phyloP scores from a whole-genome alignment of 2,329 filamentous ascomycete species.

The Paecilomyces variotii region DNA sequence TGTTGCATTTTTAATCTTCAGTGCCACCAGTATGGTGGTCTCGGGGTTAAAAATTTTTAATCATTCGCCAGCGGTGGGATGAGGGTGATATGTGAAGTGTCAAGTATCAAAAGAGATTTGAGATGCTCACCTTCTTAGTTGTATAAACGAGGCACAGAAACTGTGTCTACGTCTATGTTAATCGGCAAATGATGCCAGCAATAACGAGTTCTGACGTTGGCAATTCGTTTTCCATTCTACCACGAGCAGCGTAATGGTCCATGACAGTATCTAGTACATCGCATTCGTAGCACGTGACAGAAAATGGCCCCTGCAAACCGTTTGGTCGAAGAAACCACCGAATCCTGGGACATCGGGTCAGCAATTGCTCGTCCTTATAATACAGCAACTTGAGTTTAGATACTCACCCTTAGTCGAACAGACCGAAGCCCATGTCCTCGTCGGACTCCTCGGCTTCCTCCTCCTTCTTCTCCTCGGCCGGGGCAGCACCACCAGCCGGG shows the following conservation, averaged over 20 bases:
- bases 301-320: slow-evolving; percentile 12
- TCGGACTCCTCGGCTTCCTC: slow-evolving; percentile 60
- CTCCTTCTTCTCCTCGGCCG: slow-evolving; percentile 47
- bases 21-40: slow-evolving; percentile 27
- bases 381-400: neutral
- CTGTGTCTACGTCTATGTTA: slow-evolving; percentile 2
- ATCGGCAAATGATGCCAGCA: neutral
- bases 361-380: slow-evolving; percentile 30
- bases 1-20: slow-evolving; percentile 56
- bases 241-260: slow-evolving; percentile 22
- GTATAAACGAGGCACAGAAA: neutral
- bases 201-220: neutral
- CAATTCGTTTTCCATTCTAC: slow-evolving; percentile 24
- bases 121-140: slow-evolving; percentile 7
- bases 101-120: slow-evolving; percentile 7
- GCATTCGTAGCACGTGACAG: slow-evolving; percentile 19
- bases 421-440: slow-evolving; percentile 20
- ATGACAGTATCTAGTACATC: slow-evolving; percentile 32
- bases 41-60: slow-evolving; percentile 63
- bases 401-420: slow-evolving; percentile 35
- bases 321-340: slow-evolving; percentile 70
- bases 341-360: slow-evolving; percentile 46
- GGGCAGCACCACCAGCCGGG: slow-evolving; percentile 44
- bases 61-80: slow-evolving; percentile 40
- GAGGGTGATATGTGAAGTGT: neutral